Base-by-base conservation (phyloP, 805 yeast genomes). In the Candida andamanensis region DNA sequence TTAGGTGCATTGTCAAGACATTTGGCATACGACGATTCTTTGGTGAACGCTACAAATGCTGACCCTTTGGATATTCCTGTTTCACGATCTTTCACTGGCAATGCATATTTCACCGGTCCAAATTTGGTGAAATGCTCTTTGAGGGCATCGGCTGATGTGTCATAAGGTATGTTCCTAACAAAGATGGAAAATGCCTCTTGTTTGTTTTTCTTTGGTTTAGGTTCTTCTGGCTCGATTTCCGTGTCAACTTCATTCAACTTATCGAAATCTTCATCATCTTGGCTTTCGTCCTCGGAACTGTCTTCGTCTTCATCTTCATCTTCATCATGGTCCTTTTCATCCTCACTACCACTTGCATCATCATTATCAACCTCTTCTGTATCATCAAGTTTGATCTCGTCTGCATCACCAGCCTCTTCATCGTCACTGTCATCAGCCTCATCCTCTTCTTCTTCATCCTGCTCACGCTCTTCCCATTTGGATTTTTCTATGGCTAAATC, bases 141-240 rank as follows among this genome's bases (percentile, higher is more conserved):
- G 24, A 92, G 67, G 2, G 80, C 58, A 34, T 89, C 97, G 29
- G 72, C 73, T 21, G 94, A 86, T 4, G 96, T 94, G 57, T 86
- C 96, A 51, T 90, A 92, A 1, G 98, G 97, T 21, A 92, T 76
- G 50, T 92, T 92, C 52, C 98, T 77, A 8, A 92, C 85, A 52
- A 92, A 92, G 15, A 92, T 58, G 4, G 95, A 80, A 42, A 50
- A 82, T 5, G 72, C 66, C 45, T 83, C 92, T 52, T 76, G 80
- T 53, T 65, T 80, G 56, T 84, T 83, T 26, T 56, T 53, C 64
- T 64, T 31, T 61, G 37, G 40, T 8, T 13, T 14, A 15, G 29
- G 26, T 14, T 29, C 30, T 15, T 55, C 62, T 22, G 48, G 26
- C 14, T 34, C 43, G 2, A n/a, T 16, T 17, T 27, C 39, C 17